Evolutionary conservation across 2,329 filamentous ascomycete species (phyloP).

Genomic region (Aspergillus quadrilineatus): DNA sequence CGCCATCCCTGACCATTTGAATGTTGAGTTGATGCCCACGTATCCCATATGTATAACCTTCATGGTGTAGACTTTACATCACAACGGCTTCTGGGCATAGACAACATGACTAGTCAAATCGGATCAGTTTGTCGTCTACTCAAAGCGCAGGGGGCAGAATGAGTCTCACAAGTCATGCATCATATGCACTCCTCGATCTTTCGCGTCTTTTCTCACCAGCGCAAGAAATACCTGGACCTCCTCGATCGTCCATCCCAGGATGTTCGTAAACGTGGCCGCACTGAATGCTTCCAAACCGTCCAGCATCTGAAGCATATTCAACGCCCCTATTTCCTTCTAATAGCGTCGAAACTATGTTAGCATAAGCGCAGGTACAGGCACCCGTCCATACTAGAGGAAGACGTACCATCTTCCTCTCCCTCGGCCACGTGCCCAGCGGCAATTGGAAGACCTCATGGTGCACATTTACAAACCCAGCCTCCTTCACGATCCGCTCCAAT

Average conservation of each 20-base stretch:
- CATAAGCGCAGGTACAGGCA: too few relatives aligned
- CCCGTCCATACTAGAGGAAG: background rate
- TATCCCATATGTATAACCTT: too few relatives aligned
- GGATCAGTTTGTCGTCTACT: background rate
- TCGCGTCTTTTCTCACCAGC: slow-evolving; percentile 1
- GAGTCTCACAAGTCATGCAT: slow-evolving; percentile 9
- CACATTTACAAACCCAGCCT: slow-evolving; percentile 8
- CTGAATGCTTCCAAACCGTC: slow-evolving; percentile 10
- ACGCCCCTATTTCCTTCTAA: slow-evolving; percentile 5
- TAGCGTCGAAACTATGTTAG: too few relatives aligned
- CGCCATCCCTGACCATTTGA: too few relatives aligned
- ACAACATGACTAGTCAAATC: slow-evolving; percentile 2
- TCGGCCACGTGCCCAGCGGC: slow-evolving; percentile 10
- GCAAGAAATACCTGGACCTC: slow-evolving; percentile 9
- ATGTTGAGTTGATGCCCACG: too few relatives aligned
- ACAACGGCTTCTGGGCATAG: slow-evolving; percentile 3
- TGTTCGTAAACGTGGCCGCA: background rate
- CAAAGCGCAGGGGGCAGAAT: background rate
- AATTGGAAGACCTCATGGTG: slow-evolving; percentile 4
- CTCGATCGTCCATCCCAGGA: slow-evolving; percentile 10
- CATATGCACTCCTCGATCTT: slow-evolving; percentile 5
- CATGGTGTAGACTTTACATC: background rate
- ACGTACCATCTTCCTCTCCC: slow-evolving; percentile 7
- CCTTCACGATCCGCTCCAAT: background rate
- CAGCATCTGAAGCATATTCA: slow-evolving; percentile 10